Evolutionary conservation across 1,139 yeast species (phyloP).

Genomic region (Geotrichum histeridarum): DNA sequence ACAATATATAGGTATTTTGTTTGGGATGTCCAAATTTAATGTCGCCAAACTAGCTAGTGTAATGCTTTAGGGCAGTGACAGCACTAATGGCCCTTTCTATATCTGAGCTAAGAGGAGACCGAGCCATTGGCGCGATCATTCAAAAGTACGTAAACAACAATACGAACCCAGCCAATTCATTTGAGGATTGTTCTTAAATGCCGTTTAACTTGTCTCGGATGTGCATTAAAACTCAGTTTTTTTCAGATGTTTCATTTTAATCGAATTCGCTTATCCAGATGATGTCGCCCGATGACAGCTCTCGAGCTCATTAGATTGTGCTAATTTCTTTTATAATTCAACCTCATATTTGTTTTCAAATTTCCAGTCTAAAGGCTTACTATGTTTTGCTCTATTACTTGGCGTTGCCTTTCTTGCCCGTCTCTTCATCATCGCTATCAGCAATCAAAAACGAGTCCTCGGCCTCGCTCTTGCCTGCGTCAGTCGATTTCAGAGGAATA

Average conservation of each 20-base stretch:
- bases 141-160: too few relatives aligned
- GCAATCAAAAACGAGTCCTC: conserved; percentile 68
- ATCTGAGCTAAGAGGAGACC: too few relatives aligned
- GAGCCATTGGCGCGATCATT: too few relatives aligned
- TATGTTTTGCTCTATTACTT: neutral
- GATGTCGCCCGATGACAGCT: neutral
- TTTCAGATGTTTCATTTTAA: neutral
- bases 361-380: neutral
- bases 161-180: too few relatives aligned
- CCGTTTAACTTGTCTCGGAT: neutral
- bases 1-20: too few relatives aligned
- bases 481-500: conserved; percentile 53
- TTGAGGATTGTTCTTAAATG: too few relatives aligned
- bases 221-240: neutral
- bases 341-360: neutral
- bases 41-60: too few relatives aligned
- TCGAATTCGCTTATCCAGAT: neutral
- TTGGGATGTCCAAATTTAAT: too few relatives aligned
- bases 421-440: conserved; percentile 63
- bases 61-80: too few relatives aligned
- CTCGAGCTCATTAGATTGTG: neutral
- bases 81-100: too few relatives aligned
- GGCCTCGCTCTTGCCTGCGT: conserved; percentile 46
- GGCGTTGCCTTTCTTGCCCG: neutral
- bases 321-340: neutral